Evolutionary conservation across 768 basidiomycete genomes (phyloP), one percentile per base, ranked within the genome.

Genomic region (Macrolepiota dolichaula): DNA sequence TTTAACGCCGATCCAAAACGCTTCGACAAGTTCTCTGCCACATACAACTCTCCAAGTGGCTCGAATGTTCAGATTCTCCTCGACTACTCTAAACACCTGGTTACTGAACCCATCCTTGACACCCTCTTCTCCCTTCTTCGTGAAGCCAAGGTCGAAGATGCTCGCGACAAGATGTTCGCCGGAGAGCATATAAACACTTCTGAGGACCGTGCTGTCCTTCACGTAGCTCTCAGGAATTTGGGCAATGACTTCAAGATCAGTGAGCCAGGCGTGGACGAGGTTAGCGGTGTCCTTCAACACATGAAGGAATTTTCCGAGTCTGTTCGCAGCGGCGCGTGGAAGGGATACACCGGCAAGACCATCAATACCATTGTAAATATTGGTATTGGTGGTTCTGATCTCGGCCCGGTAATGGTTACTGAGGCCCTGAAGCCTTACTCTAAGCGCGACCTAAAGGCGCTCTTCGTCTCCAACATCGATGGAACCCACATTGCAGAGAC

Each of bases 151-250:
- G 85, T 98, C 59, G 94, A 97, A 82, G 70, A 80, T 22, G 85
- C 82, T 72, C 85, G 96, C 56, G 91, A 98, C 74, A 87, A 86
- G 75, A 97, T 98, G 95, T 98, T 96, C 72, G 74, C 88, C 1
- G 96, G 97, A 49, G 87, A 91, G 73, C 97, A 97, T 75, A 98
- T 98, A 83, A 98, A 98, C 80, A 98, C 96, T 17, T 96, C 94
- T 24, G 97, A 98, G 74, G 96, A 93, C 70, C 94, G 97, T 57
- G 93, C 97, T 1, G 97, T 98, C 5, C 84, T 99, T 2, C 97
- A 99, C 74, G 80, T 98, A 62, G 96, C 97, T 4, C 84, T 99
- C 53, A 88, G 97, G 64, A 86, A 88, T 77, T 83, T 88, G 62
- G 57, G 27, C 25, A 76, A 77, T 62, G 86, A 89, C 65, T 94